phyloP scores from a whole-genome alignment of 495 filamentous ascomycete species.

The Coniosporium apollinis region DNA sequence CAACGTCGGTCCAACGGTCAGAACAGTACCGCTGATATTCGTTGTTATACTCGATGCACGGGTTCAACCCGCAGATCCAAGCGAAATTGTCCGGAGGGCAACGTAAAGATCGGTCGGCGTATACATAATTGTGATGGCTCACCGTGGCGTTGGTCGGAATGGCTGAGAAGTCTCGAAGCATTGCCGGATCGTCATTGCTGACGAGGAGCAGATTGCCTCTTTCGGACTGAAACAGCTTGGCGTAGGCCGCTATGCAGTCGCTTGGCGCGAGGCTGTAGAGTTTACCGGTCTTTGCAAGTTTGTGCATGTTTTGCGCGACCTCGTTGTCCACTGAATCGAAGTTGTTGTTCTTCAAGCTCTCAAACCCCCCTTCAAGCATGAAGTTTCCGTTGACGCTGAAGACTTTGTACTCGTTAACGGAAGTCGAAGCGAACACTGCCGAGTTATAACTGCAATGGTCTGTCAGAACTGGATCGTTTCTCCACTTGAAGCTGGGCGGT shows the following conservation, averaged over 20 bases:
- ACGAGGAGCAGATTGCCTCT: constrained; percentile 15
- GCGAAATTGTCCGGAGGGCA: no score
- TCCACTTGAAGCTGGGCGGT: no score
- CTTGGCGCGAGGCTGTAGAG: constrained; percentile 11
- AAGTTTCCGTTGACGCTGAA: constrained; percentile 22
- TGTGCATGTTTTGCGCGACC: not conserved
- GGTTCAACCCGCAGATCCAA: no score
- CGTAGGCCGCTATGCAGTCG: constrained; percentile 23
- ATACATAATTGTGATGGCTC: no score
- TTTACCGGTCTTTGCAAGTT: not conserved
- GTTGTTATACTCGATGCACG: not conserved
- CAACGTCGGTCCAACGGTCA: not conserved
- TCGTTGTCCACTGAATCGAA: constrained; percentile 4
- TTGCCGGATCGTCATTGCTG: no score
- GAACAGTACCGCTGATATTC: not conserved
- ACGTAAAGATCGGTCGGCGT: no score
- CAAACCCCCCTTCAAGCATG: constrained; percentile 9
- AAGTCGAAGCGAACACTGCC: constrained; percentile 15
- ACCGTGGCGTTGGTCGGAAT: no score
- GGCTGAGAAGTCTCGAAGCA: no score
- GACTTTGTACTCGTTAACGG: constrained; percentile 25
- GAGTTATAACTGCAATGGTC: constrained; percentile 22
- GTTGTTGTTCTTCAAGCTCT: not conserved
- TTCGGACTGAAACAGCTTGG: constrained; percentile 12
- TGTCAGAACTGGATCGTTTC: no score